These are phyloP conservation scores for Aspergillus hiratsukae DNA, from an alignment of 2,329 filamentous ascomycete species.

Conservation along the genomic window DNA sequence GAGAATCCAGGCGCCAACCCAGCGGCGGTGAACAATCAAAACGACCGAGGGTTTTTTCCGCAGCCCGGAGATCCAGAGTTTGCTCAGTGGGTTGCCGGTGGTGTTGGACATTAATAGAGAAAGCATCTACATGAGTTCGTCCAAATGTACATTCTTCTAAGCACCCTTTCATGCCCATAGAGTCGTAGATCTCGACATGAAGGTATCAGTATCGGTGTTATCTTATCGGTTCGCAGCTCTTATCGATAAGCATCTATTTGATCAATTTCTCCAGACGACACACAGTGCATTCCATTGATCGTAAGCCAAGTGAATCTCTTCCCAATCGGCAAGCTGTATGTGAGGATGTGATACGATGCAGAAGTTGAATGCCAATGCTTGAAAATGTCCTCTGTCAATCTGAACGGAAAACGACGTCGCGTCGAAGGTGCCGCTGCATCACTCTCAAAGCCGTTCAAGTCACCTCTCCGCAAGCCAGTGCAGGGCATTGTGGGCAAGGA, in stretches of 20 bases:
- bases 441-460: slow-evolving; percentile 67
- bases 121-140: not conserved
- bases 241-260: slow-evolving; percentile 13
- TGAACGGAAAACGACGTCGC: slow-evolving; percentile 58
- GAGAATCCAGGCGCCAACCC: slow-evolving; percentile 25
- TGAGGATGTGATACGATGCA: not conserved
- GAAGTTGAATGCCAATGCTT: not conserved
- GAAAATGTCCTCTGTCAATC: slow-evolving; percentile 15
- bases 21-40: slow-evolving; percentile 19
- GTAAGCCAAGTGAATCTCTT: not conserved
- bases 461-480: slow-evolving; percentile 54
- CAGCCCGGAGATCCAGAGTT: slow-evolving; percentile 63
- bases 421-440: slow-evolving; percentile 55
- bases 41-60: slow-evolving; percentile 59
- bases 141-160: slow-evolving; percentile 5
- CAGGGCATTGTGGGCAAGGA: slow-evolving; percentile 7
- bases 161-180: not conserved
- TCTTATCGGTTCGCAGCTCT: not conserved
- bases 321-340: not conserved
- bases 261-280: not conserved
- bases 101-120: slow-evolving; percentile 50
- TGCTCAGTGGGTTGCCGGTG: slow-evolving; percentile 63
- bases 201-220: not conserved
- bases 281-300: not conserved
- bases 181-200: not conserved